A percentile compares a stretch with the other conserved stretches of the same genome.
Evolutionary conservation across 345 rosid species (phyloP).

Genomic region (Gossypium rotundifolium): DNA sequence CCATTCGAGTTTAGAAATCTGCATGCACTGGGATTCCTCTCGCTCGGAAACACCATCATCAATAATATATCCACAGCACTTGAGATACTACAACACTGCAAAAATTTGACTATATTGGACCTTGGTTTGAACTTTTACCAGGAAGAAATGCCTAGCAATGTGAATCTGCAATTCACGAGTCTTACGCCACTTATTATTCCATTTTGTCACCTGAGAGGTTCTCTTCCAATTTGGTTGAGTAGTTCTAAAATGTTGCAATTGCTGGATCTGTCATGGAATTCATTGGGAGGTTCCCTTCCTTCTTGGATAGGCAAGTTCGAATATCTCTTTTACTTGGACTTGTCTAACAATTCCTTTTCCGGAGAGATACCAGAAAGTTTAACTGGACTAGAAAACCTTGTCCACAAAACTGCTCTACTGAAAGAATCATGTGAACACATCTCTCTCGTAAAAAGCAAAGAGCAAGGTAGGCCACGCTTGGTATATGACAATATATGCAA

Average conservation of each 20-base stretch:
- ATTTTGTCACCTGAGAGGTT: not conserved
- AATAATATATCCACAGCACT: constrained; percentile 1
- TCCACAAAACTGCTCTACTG: not conserved
- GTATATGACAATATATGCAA: constrained; percentile 4
- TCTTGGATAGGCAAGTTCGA: constrained; percentile 7
- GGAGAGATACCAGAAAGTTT: constrained; percentile 23
- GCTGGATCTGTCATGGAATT: constrained; percentile 9
- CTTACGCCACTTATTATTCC: not conserved
- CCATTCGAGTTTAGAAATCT: constrained; percentile 27
- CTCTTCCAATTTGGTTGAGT: not conserved
- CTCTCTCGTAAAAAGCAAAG: not conserved
- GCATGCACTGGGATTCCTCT: constrained; percentile 15
- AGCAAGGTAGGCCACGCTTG: not conserved
- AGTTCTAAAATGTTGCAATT: not conserved
- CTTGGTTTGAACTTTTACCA: not conserved
- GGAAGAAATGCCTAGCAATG: constrained; percentile 5
- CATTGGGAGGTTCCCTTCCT: constrained; percentile 1
- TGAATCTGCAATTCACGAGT: not conserved
- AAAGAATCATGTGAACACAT: not conserved
- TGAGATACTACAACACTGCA: constrained; percentile 6
- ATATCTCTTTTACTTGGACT: constrained; percentile 25
- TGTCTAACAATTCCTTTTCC: constrained; percentile 25
- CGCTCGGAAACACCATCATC: not conserved
- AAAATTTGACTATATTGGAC: not conserved
- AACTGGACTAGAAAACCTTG: constrained; percentile 12